Evolutionary conservation across 208 protist genomes (phyloP).

Genomic region (Vickermania ingenoplastis): DNA sequence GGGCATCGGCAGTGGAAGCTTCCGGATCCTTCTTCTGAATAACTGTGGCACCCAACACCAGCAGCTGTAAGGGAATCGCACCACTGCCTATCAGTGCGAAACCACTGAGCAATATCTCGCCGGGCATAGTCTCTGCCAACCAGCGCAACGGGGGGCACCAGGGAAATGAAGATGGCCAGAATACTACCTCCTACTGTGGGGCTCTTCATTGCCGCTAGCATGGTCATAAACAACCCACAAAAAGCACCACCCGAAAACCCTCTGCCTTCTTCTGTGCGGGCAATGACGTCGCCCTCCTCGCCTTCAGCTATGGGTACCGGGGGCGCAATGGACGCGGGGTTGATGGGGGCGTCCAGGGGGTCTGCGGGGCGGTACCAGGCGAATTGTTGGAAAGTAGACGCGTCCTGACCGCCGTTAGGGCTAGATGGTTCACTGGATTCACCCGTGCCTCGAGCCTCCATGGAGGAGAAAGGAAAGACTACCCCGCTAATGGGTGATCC

Average conservation of each 20-base stretch:
- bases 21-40: constrained; percentile 2
- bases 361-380: constrained; percentile 6
- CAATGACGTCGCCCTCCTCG: not conserved
- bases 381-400: constrained; percentile 4
- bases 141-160: constrained; percentile 56
- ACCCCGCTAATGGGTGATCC: no score
- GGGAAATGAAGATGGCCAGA: constrained; percentile 43
- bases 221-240: constrained; percentile 2
- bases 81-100: constrained; percentile 39
- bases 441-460: no score
- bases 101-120: constrained; percentile 38
- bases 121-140: constrained; percentile 26
- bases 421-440: no score
- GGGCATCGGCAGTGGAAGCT: no score
- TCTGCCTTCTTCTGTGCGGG: not conserved
- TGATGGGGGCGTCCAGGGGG: not conserved
- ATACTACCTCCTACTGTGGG: constrained; percentile 40
- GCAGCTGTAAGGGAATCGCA: constrained; percentile 49
- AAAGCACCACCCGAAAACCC: not conserved
- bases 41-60: constrained; percentile 49
- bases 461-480: no score
- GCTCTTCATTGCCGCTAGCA: constrained; percentile 18
- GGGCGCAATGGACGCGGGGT: not conserved
- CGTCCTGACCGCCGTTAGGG: no score
- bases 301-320: not conserved